Conservation (phyloP, 1,284 basidiomycete species). For the Malassezia sympodialis region DNA sequence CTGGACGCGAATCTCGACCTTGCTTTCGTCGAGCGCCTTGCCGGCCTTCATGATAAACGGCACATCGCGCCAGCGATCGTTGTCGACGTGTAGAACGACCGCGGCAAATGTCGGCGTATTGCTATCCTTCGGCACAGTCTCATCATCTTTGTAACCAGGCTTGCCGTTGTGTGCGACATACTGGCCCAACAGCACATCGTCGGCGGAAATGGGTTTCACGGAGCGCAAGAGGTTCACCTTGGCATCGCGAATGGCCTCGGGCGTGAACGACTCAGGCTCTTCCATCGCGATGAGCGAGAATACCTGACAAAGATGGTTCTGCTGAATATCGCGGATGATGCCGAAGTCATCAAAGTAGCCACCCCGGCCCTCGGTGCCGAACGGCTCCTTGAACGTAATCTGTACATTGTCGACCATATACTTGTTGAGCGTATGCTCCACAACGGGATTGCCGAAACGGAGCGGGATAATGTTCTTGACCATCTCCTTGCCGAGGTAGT, state of each 20-base stretch:
- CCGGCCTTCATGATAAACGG: constrained; percentile 47
- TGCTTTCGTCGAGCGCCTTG: constrained; percentile 46
- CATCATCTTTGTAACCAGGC: constrained; percentile 50
- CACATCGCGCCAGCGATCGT: constrained; percentile 43
- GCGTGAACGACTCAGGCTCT: constrained; percentile 42
- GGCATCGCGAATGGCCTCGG: constrained; percentile 48
- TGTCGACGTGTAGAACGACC: constrained; percentile 41
- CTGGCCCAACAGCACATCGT: constrained; percentile 48
- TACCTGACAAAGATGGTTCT: constrained; percentile 49
- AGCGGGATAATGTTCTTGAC: constrained; percentile 47
- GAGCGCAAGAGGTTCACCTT: constrained; percentile 48
- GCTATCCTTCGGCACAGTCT: constrained; percentile 49
- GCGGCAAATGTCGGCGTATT: constrained; percentile 49
- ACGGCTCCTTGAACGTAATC: constrained; percentile 50
- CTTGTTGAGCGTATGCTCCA: constrained; percentile 46
- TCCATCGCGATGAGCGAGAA: constrained; percentile 49
- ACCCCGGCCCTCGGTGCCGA: constrained; percentile 49
- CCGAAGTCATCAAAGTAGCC: constrained; percentile 51
- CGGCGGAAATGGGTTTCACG: constrained; percentile 39
- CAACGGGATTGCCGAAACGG: constrained; percentile 42
- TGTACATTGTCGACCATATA: constrained; percentile 47
- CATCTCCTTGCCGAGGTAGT: constrained; percentile 49
- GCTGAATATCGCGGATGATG: constrained; percentile 49
- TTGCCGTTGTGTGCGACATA: constrained; percentile 46
- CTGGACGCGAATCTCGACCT: constrained; percentile 45